Evolutionary conservation across 306 rosid genomes (phyloP).

Genomic region (Gastrolobium villosum): DNA sequence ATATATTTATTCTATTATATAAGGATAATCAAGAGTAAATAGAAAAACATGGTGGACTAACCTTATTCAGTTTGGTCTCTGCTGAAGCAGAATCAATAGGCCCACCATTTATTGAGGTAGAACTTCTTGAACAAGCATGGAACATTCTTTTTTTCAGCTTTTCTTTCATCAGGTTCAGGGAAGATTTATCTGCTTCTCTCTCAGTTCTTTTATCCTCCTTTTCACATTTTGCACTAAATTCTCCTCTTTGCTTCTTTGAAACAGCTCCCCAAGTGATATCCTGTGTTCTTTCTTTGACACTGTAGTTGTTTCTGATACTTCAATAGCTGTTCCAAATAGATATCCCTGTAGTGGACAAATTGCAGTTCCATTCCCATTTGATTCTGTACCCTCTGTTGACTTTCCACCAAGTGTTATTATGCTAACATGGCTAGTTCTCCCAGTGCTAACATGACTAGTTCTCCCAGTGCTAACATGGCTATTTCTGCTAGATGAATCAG

Average conservation of each 20-base stretch:
- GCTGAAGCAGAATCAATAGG: constrained; percentile 72
- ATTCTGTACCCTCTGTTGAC: constrained; percentile 61
- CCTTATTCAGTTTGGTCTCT: constrained; percentile 89
- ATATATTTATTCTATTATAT: constrained; percentile 4
- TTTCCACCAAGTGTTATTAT: constrained; percentile 82
- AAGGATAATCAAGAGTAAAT: background rate
- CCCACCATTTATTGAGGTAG: constrained; percentile 53
- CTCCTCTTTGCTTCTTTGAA: constrained; percentile 88
- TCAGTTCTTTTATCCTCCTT: constrained; percentile 67
- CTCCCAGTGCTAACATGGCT: constrained; percentile 80
- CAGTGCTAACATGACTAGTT: constrained; percentile 72
- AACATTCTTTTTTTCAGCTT: constrained; percentile 76
- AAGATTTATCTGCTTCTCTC: constrained; percentile 73
- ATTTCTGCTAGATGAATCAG: constrained; percentile 81
- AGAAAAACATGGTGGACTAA: constrained; percentile 25
- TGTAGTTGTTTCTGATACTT: constrained; percentile 68
- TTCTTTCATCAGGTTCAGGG: constrained; percentile 75
- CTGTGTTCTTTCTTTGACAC: constrained; percentile 81
- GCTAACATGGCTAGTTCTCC: constrained; percentile 86
- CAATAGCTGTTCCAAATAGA: constrained; percentile 85
- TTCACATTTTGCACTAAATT: constrained; percentile 58
- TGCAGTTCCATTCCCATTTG: constrained; percentile 65
- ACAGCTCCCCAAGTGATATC: constrained; percentile 88
- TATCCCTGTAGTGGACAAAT: constrained; percentile 89
- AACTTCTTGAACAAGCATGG: constrained; percentile 67